Base-by-base conservation (phyloP, 306 rosid genomes). In the Cajanus cajan region DNA sequence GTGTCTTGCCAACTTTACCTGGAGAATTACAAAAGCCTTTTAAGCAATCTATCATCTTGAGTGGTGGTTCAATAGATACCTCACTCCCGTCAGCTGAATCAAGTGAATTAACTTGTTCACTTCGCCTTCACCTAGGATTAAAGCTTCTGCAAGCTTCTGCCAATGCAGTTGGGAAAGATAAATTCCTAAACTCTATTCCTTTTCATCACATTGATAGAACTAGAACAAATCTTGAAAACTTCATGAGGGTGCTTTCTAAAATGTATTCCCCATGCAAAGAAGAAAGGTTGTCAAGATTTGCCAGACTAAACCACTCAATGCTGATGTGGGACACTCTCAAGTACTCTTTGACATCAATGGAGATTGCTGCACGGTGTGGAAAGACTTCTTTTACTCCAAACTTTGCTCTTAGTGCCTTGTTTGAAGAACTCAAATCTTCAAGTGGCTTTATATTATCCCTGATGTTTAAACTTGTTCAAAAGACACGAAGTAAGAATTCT, bases 271-370 rank as follows among this genome's bases (percentile, higher is more conserved):
- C 89, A n/a, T 82, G 81, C 75, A 88, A 83, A 69, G 92, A 90
- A 48, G 96, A 91, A 34, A 84, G 87, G 82, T 50, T 88, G 71
- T 78, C 83, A 48, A 79, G 84, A 68, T 83, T 84, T 88, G 45
- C 82, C 5, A 85, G 89, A 86, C 66, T 90, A 69, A 91, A 85
- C 85, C 96, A 85, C 75, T 84, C 97, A 69, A 73, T 96, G 87
- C 89, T 93, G 68, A 89, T 96, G 97, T 96, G 99, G 99, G 99
- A 93, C 81, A 84, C 91, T 40, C 87, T 93, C 22, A 96, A 90
- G 85, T 93, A 96, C 88, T 93, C 96, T 76, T 88, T 96, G 84
- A 50, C 82, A 33, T 89, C 99, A 19, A 91, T 89, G 94, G 99
- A 96, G 84, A 91, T 89, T 83, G 97, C 95, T 80, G 87, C 98